Evolutionary conservation across 352 stramenopile species (phyloP), one percentile per base, ranked within the genome.

Genomic region (Pythium graminicola): DNA sequence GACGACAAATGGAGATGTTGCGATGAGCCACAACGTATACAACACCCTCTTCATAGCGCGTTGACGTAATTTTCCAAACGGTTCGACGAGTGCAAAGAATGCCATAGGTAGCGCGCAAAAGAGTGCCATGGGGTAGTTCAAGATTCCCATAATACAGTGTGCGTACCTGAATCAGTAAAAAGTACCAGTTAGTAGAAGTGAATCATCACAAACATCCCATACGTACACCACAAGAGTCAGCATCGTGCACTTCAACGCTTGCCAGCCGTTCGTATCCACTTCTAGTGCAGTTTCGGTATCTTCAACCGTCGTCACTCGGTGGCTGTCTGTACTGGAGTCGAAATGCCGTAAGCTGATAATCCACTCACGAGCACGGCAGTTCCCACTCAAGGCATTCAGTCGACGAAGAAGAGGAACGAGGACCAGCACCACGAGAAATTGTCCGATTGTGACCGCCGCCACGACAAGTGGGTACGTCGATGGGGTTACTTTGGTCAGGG

Each of bases 71-170:
- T 24, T 43, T 17, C 6, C 22, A 2, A 58, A 54, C 27, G 80
- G 76, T 16, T 72, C 67, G 9, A 88, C 53, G 8, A 81, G 70
- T 7, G 76, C 60, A 39, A 90, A 89, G 9, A 77, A 66, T 10
- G 72, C 61, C 73, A 78, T 88, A 1, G 69, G 68, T 27, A 88
- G 54, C 0, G 77, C 74, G 32, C 78, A 78, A 38, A 86, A 80
- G 35, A 89, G 57, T 42, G 81, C 80, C 73, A 93, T 83, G 2
- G 81, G 73, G 62, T 89, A 93, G 57, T 93, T 93, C 29, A 90
- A 57, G 20, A 93, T 82, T 3, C 77, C 79, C 38, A 93, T 48
- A 45, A 88, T 71, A 44, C 76, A 85, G 65, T 90, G 81, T 8
- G 72, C 57, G 49, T 72, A 83, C 11, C 78, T 88, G 38, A 26